Evolutionary conservation across 2,329 filamentous ascomycete genomes (phyloP).

Genomic region (Pochonia chlamydosporia): DNA sequence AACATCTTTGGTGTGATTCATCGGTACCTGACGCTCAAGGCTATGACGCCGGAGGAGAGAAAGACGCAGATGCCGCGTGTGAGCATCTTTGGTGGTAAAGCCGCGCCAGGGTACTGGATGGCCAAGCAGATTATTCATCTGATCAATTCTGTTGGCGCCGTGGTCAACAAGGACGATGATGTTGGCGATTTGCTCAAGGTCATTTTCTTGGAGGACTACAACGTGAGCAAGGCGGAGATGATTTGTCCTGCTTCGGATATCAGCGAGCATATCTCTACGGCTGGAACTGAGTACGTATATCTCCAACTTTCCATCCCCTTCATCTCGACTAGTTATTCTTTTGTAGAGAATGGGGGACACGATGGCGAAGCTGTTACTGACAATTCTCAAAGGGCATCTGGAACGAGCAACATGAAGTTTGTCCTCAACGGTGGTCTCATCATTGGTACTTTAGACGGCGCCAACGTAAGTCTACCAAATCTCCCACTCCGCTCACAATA

Average conservation of each 20-base stretch:
- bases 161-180: conserved; percentile 89
- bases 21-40: conserved; percentile 84
- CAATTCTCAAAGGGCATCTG: conserved; percentile 47
- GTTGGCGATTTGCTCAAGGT: conserved; percentile 95
- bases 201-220: conserved; percentile 96
- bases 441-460: conserved; percentile 95
- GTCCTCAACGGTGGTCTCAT: conserved; percentile 95
- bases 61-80: conserved; percentile 86
- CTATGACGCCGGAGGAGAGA: conserved; percentile 72
- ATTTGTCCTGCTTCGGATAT: conserved; percentile 92
- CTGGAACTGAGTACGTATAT: conserved; percentile 71
- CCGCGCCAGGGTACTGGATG: conserved; percentile 99
- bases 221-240: conserved; percentile 98
- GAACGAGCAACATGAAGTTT: conserved; percentile 99
- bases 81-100: conserved; percentile 96
- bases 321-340: background rate
- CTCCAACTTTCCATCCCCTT: no score
- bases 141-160: conserved; percentile 82
- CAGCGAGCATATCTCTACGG: conserved; percentile 97
- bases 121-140: conserved; percentile 98
- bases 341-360: background rate
- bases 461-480: conserved; percentile 66
- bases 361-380: conserved; percentile 6
- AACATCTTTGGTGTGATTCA: conserved; percentile 99
- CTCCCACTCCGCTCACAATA: background rate